Percentiles rank a stretch among this genome's conserved stretches.
Evolutionary conservation across 1,284 basidiomycete genomes (phyloP).

Genomic region (Ustilago xerochloae): DNA sequence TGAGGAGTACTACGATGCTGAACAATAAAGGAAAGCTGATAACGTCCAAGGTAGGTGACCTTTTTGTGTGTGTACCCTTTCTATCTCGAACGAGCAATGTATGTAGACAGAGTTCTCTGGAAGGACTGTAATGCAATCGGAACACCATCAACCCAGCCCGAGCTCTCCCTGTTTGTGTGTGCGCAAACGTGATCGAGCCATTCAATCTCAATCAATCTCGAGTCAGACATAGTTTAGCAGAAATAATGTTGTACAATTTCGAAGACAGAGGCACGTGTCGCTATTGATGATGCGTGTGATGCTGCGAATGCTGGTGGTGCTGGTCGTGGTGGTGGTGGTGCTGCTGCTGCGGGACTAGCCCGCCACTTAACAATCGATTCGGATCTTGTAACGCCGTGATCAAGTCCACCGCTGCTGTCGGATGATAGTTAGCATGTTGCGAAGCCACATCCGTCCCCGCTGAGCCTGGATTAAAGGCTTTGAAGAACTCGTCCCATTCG

Average conservation of each 20-base stretch:
- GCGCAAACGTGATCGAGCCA: neutral
- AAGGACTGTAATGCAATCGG: neutral
- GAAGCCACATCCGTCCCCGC: neutral
- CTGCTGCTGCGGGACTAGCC: slow-evolving; percentile 11
- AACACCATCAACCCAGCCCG: neutral
- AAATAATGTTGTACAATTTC: too few species aligned
- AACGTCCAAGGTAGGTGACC: too few species aligned
- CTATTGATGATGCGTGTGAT: neutral
- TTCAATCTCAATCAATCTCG: neutral
- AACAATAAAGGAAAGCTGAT: neutral
- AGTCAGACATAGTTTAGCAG: too few species aligned
- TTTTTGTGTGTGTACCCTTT: neutral
- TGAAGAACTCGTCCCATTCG: slow-evolving; percentile 46
- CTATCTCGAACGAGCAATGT: neutral
- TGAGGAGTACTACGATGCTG: slow-evolving; percentile 20
- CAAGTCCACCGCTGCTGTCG: slow-evolving; percentile 32
- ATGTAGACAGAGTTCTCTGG: slow-evolving; percentile 6
- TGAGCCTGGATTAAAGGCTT: slow-evolving; percentile 18
- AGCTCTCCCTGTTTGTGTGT: neutral
- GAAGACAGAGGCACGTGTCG: too few species aligned
- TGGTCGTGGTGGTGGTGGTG: neutral
- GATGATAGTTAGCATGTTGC: slow-evolving; percentile 22
- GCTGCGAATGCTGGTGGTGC: neutral
- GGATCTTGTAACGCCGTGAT: slow-evolving; percentile 47
- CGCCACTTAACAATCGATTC: slow-evolving; percentile 31